Percentiles rank a stretch among this genome's conserved stretches.
These are phyloP conservation scores for Effrenium voratum DNA, from an alignment of 73 alveolate species.

Conservation along the genomic window DNA sequence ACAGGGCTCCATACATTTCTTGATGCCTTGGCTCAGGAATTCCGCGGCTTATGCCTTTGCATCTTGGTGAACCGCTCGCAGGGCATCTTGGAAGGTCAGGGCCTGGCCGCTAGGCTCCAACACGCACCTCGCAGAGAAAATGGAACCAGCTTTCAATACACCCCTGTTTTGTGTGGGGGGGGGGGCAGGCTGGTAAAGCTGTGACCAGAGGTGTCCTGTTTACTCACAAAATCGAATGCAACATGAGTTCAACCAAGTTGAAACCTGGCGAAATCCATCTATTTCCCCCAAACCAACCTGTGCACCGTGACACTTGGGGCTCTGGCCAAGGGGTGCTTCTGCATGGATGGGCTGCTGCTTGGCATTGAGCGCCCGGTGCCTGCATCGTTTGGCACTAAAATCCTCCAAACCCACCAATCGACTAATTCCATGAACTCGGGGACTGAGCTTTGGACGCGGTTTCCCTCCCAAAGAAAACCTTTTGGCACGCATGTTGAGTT, in stretches of 20 bases:
- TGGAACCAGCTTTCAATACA: not conserved
- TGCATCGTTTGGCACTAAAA: not conserved
- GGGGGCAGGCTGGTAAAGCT: not conserved
- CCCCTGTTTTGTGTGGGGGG: not conserved
- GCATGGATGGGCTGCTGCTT: slow-evolving; percentile 42
- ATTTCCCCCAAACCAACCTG: not conserved
- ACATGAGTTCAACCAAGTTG: not conserved
- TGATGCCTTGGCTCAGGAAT: no score
- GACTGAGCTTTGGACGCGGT: no score
- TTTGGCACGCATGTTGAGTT: no score
- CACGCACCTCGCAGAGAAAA: not conserved
- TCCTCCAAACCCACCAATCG: not conserved
- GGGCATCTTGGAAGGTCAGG: slow-evolving; percentile 16
- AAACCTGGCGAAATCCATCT: not conserved
- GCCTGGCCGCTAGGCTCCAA: not conserved
- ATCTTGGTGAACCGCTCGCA: slow-evolving; percentile 42
- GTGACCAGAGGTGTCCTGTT: not conserved
- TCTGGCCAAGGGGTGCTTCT: slow-evolving; percentile 5
- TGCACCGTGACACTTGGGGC: not conserved
- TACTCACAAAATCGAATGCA: not conserved
- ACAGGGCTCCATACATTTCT: no score
- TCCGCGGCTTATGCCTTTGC: not conserved
- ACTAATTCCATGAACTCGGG: not conserved
- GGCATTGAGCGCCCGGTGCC: slow-evolving; percentile 83
- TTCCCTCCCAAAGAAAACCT: no score